Evolutionary conservation across 2,329 filamentous ascomycete species (phyloP), one percentile per base, ranked within the genome.

Genomic region (Neofusicoccum umdonicola): DNA sequence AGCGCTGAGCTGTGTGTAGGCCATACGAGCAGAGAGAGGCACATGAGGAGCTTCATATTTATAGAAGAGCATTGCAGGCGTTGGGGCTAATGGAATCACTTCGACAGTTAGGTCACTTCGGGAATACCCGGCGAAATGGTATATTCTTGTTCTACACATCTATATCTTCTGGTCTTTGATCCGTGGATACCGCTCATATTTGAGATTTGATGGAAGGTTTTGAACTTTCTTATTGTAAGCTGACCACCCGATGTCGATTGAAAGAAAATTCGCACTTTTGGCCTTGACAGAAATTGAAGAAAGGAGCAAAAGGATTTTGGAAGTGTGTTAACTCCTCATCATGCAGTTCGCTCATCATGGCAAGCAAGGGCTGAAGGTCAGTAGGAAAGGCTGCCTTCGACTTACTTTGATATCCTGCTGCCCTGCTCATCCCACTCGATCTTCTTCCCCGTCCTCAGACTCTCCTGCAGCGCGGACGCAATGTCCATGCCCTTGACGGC

Each of bases 401-500:
- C 58, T 62, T 62, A 62, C 58, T 42, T 50, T n/a, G 52, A 17
- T 47, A 64, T 57, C 34, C 62, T 57, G 17, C 35, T 57, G 11
- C 62, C 62, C 5, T 51, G 13, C 51, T 57, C 41, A n/a, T 64
- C 52, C 62, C 62, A 64, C 13, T 58, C 44, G 15, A 64, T 64
- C 51, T 64, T 64, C 51, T 64, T 58, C 6, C 62, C 62, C 19
- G 62, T 64, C 51, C 62, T 37, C 51, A 64, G 22, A 5, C 62
- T 64, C 44, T 64, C 62, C 35, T 64, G 62, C 17, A 64, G 34
- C 9, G 62, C 62, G 2, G 42, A 8, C 8, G 62, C 62, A 15
- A 64, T 57, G 7, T 64, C 62, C 62, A 64, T 64, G 62, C 62
- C 62, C 35, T 64, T 64, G 34, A 64, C 34, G 41, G 62, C 51